Base-by-base conservation (phyloP, 1,284 basidiomycete genomes). In the Apiotrichum akiyoshidainum region DNA sequence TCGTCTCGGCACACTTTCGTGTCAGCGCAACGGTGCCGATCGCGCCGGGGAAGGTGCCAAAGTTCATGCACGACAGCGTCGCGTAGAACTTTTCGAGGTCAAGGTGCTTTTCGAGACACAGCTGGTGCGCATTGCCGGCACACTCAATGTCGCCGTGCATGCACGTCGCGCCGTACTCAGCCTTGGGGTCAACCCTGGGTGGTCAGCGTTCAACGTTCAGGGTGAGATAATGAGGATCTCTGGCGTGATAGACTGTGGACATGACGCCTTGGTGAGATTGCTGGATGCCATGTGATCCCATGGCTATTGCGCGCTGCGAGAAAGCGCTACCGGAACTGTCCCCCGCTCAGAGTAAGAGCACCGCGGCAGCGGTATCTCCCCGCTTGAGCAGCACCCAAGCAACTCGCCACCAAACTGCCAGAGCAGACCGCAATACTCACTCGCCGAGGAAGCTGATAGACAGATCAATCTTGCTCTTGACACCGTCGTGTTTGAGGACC, bases 141-240 rank as follows among this genome's bases (percentile, higher is more conserved):
- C 90, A 92, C 77, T 94, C 91, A 48, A 82, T 76, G 17, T 80
- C 78, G 21, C 90, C 90, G 72, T 94, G 90, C 80, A 82, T 83
- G 78, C 91, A 93, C 26, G 80, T 83, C 21, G 89, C 84, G 16
- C 90, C 90, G 69, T 87, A 87, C 49, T 82, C 79, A 13, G 84
- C 87, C 11, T 84, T 81, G 22, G 80, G 65, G 72, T 92, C 84
- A 31, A 84, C 71, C 52, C 90, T 90, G 68, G 2, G 46, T n/a
- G 16, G 35, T 52, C n/a, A 54, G 42, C 13, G 26, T 33, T 13
- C 19, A 17, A 5, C 16, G n/a, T 46, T 31, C 35, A 49, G 22
- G 58, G 57, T 55, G 50, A 52, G 33, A 13, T 39, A 33, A 55
- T 44, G 47, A 35, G 39, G 41, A 44, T 13, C 41, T 35, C 37